Evolutionary conservation across 164 flowering plant genomes (phyloP).

Genomic region (Magnolia officinalis): DNA sequence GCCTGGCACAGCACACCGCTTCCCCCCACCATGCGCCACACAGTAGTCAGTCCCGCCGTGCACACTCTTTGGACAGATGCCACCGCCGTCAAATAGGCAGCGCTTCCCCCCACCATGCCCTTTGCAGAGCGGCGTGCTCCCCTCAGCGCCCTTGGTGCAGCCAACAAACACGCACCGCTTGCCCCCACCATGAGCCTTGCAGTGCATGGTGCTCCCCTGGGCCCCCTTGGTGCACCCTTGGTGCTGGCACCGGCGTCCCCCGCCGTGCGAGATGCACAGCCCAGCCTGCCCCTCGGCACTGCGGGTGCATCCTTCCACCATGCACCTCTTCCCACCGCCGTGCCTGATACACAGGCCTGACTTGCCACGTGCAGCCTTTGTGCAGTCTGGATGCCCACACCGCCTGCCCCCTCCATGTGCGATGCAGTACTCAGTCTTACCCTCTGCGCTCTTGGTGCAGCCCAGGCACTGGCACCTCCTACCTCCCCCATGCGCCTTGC

Average conservation of each 20-base stretch:
- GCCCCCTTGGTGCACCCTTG: slow-evolving; percentile 72
- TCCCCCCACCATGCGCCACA: slow-evolving; percentile 91
- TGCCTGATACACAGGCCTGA: slow-evolving; percentile 88
- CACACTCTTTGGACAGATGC: slow-evolving; percentile 85
- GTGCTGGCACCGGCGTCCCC: slow-evolving; percentile 71
- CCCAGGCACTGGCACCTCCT: slow-evolving; percentile 72
- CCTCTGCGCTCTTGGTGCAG: slow-evolving; percentile 94
- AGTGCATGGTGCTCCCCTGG: slow-evolving; percentile 71
- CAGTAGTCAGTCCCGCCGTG: slow-evolving; percentile 88
- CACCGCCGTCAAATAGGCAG: slow-evolving; percentile 78
- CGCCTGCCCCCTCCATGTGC: slow-evolving; percentile 78
- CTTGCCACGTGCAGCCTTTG: slow-evolving; percentile 82
- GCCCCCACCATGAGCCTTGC: slow-evolving; percentile 95
- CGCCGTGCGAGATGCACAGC: slow-evolving; percentile 93
- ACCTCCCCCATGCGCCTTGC: slow-evolving; percentile 96
- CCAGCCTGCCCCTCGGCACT: slow-evolving; percentile 96
- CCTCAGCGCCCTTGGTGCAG: slow-evolving; percentile 95
- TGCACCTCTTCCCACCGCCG: slow-evolving; percentile 94
- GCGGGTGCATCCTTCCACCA: slow-evolving; percentile 64
- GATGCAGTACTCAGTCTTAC: slow-evolving; percentile 73
- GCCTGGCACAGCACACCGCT: slow-evolving; percentile 69
- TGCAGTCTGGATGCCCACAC: slow-evolving; percentile 58
- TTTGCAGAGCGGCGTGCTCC: slow-evolving; percentile 86
- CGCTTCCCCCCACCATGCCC: slow-evolving; percentile 96
- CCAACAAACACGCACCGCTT: slow-evolving; percentile 77